phyloP scores from a whole-genome alignment of 2,329 filamentous ascomycete species.

The Elsinoe perseae region DNA sequence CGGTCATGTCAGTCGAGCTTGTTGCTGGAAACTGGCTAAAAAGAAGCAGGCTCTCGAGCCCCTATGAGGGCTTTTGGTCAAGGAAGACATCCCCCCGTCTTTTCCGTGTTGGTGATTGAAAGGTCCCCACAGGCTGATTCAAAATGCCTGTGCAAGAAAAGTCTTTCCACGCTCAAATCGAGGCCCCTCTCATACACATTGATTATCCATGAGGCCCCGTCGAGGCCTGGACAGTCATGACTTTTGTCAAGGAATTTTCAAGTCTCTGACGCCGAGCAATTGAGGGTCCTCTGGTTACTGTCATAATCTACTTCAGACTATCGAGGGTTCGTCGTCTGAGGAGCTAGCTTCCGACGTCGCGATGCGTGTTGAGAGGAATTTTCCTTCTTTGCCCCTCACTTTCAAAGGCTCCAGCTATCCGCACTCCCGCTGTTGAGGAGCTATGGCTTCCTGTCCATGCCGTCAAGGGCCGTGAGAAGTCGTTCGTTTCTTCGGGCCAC shows the following conservation, averaged over 20 bases:
- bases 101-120: conserved; percentile 8
- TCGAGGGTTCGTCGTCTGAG: not conserved
- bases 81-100: conserved; percentile 1
- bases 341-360: conserved; percentile 1
- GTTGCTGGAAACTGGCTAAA: not conserved
- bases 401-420: not conserved
- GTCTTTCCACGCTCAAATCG: not conserved
- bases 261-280: not conserved
- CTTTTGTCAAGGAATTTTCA: not conserved
- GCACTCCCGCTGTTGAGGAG: conserved; percentile 7
- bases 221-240: not conserved
- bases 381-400: conserved; percentile 5
- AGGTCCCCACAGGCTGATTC: conserved; percentile 4
- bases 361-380: conserved; percentile 6
- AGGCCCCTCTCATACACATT: not conserved
- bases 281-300: not conserved
- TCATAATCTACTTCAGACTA: not conserved
- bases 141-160: conserved; percentile 7
- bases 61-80: not conserved
- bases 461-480: conserved; percentile 1
- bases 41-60: not conserved
- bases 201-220: not conserved
- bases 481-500: too few species aligned
- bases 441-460: conserved; percentile 5
- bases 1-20: not conserved